phyloP scores from a whole-genome alignment of 2,329 filamentous ascomycete genomes.

The Fusarium succisae region DNA sequence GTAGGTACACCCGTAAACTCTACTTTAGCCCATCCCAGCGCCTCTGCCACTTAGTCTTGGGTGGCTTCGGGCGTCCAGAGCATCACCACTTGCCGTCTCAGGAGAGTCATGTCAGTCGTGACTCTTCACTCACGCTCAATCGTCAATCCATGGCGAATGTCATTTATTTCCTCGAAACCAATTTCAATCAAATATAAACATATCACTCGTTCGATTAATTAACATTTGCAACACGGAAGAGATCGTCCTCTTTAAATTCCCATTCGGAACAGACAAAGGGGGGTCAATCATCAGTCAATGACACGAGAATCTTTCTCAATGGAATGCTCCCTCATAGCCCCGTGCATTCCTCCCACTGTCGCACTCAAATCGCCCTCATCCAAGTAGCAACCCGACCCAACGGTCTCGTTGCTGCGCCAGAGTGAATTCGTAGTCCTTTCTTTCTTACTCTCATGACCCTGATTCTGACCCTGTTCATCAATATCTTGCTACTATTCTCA shows the following conservation, averaged over 20 bases:
- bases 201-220: background rate
- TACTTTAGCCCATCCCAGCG: constrained; percentile 29
- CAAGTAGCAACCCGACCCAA: constrained; percentile 25
- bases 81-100: constrained; percentile 13
- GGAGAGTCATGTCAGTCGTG: background rate
- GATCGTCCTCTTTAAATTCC: constrained; percentile 20
- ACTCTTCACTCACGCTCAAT: constrained; percentile 1
- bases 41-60: constrained; percentile 12
- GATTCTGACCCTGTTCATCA: background rate
- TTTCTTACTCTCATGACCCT: constrained; percentile 5
- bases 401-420: constrained; percentile 39
- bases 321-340: constrained; percentile 45
- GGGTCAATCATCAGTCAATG: constrained; percentile 20
- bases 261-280: constrained; percentile 23
- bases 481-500: constrained; percentile 11
- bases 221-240: constrained; percentile 14
- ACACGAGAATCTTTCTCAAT: constrained; percentile 29
- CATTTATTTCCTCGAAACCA: background rate
- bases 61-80: constrained; percentile 34
- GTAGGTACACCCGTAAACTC: constrained; percentile 37
- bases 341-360: constrained; percentile 42
- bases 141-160: background rate
- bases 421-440: constrained; percentile 34
- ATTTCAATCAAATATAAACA: background rate
- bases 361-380: constrained; percentile 27